A percentile compares a stretch with the other conserved stretches of the same genome.
Conservation (phyloP, 208 protist species). For the Trypanosoma theileri region DNA sequence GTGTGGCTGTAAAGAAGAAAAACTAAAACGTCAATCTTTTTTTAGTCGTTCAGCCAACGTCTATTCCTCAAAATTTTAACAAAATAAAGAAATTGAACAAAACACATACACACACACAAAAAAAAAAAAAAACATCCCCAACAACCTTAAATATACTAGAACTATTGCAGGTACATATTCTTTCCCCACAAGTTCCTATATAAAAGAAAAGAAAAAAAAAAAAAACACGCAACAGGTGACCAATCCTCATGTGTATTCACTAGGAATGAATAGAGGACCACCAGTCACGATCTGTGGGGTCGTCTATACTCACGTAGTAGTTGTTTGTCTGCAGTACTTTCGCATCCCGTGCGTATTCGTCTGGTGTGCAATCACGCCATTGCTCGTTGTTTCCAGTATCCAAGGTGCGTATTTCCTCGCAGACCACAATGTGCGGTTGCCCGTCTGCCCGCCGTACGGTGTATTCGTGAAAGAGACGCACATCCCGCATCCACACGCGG, state of each 20-base stretch:
- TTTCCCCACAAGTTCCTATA: background rate
- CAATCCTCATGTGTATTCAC: conserved; percentile 6
- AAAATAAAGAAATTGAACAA: too few species aligned
- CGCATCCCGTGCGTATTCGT: conserved; percentile 40
- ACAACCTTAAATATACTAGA: too few species aligned
- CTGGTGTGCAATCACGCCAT: conserved; percentile 34
- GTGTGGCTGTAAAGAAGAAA: too few species aligned
- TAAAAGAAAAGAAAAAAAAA: conserved; percentile 15
- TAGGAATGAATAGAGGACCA: conserved; percentile 26
- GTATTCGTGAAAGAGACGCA: conserved; percentile 81
- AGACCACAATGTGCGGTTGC: conserved; percentile 58
- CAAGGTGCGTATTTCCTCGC: conserved; percentile 51
- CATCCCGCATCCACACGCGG: conserved; percentile 68
- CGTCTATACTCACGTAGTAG: conserved; percentile 24
- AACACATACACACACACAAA: background rate
- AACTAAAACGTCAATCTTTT: too few species aligned
- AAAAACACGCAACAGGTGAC: background rate
- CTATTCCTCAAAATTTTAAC: too few species aligned
- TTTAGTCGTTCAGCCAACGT: too few species aligned
- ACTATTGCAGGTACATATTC: too few species aligned
- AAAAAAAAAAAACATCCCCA: too few species aligned
- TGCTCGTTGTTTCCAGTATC: conserved; percentile 34
- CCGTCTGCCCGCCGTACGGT: conserved; percentile 26
- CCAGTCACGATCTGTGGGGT: conserved; percentile 19
- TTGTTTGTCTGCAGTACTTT: conserved; percentile 30